Percentiles rank a stretch among this genome's conserved stretches.
phyloP scores from a whole-genome alignment of 345 rosid genomes.

The Lepidium africanum region DNA sequence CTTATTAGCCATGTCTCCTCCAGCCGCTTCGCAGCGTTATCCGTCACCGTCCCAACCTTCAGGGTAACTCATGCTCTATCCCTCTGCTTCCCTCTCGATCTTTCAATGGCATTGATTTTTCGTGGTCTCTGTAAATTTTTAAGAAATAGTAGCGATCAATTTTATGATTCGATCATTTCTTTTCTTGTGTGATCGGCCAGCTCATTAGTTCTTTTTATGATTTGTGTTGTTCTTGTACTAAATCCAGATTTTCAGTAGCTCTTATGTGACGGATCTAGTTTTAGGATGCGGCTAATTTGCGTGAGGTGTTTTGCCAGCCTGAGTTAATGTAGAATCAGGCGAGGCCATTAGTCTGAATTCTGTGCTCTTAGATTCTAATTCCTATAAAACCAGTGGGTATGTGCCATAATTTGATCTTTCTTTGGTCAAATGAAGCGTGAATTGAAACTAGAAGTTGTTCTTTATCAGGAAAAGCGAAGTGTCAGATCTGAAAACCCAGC shows the following conservation, averaged over 20 bases:
- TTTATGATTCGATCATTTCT: conserved; percentile 5
- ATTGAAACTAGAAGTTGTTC: background rate
- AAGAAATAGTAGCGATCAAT: background rate
- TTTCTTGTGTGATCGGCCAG: background rate
- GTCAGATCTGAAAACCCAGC: conserved; percentile 83
- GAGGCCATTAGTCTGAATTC: background rate
- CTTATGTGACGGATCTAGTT: conserved; percentile 1
- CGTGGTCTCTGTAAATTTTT: background rate
- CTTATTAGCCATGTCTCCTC: conserved; percentile 69
- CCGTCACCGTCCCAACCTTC: conserved; percentile 96
- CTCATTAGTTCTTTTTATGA: background rate
- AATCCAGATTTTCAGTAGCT: conserved; percentile 1
- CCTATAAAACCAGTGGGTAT: background rate
- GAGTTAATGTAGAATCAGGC: conserved; percentile 1
- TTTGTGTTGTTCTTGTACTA: background rate
- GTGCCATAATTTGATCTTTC: conserved; percentile 3
- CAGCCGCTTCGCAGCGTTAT: conserved; percentile 66
- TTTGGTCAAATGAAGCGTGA: background rate
- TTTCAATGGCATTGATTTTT: background rate
- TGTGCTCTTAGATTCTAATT: background rate
- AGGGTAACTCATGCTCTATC: conserved; percentile 43
- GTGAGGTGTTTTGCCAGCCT: background rate
- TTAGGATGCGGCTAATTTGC: background rate
- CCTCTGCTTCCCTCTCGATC: background rate
- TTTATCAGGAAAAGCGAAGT: conserved; percentile 85